These are phyloP conservation scores for Ophiosphaerella narmari DNA, from an alignment of 2,329 filamentous ascomycete genomes.

Conservation along the genomic window DNA sequence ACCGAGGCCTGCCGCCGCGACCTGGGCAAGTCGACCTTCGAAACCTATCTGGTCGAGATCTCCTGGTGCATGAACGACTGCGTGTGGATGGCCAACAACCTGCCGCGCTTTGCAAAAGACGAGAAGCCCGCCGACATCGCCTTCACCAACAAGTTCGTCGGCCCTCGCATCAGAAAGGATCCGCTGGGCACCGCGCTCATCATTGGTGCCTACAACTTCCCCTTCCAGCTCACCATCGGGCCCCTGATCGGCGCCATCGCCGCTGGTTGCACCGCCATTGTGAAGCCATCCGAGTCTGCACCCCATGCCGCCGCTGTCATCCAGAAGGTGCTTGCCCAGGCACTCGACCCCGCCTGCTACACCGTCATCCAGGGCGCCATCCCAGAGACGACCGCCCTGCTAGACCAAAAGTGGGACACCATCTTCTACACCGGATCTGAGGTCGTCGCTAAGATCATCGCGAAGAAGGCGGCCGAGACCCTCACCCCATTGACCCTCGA, in stretches of 20 bases:
- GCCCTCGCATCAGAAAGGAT: conserved; percentile 80
- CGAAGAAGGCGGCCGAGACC: conserved; percentile 59
- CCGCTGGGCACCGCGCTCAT: conserved; percentile 82
- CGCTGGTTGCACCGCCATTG: conserved; percentile 83
- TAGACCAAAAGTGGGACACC: conserved; percentile 95
- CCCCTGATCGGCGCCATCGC: conserved; percentile 89
- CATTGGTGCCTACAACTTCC: conserved; percentile 95
- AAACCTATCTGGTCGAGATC: conserved; percentile 75
- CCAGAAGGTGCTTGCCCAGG: conserved; percentile 74
- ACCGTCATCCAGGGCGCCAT: conserved; percentile 79
- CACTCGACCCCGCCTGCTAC: conserved; percentile 79
- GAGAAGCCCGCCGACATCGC: conserved; percentile 74
- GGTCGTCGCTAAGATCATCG: conserved; percentile 67
- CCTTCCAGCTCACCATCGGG: conserved; percentile 76
- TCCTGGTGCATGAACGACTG: conserved; percentile 82
- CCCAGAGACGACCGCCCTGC: conserved; percentile 77
- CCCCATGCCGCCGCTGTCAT: conserved; percentile 77
- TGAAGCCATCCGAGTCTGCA: conserved; percentile 89
- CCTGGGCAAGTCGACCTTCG: conserved; percentile 76
- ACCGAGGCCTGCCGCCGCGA: conserved; percentile 77
- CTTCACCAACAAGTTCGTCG: conserved; percentile 69
- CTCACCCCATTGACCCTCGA: conserved; percentile 85
- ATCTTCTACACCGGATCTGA: conserved; percentile 92
- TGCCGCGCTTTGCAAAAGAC: conserved; percentile 82
- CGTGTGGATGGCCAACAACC: conserved; percentile 74